These are phyloP conservation scores for Trichoderma simmonsii DNA, from an alignment of 2,329 filamentous ascomycete species.

Conservation along the genomic window DNA sequence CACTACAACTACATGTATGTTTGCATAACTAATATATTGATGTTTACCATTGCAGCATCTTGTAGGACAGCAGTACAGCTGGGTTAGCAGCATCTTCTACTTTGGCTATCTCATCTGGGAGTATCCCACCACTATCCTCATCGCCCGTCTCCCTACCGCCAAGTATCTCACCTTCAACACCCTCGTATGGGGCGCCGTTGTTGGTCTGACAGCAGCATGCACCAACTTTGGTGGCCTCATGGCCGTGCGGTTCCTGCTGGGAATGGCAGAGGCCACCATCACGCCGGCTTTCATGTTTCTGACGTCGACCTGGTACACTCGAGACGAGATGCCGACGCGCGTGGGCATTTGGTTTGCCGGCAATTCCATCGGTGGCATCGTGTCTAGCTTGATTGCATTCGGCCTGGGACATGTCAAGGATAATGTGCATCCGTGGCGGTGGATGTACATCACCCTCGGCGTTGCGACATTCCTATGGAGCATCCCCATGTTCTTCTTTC, in stretches of 20 bases:
- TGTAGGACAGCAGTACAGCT: constrained; percentile 55
- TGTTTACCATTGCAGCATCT: constrained; percentile 22
- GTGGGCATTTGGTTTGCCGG: constrained; percentile 57
- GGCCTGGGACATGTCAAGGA: constrained; percentile 53
- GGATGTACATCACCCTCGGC: constrained; percentile 58
- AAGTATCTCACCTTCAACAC: constrained; percentile 46
- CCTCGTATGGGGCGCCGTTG: constrained; percentile 46
- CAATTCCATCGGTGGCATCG: constrained; percentile 47
- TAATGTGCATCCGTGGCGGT: constrained; percentile 49
- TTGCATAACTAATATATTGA: constrained; percentile 1
- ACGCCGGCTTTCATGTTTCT: constrained; percentile 53
- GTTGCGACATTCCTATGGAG: constrained; percentile 50
- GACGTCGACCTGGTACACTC: constrained; percentile 51
- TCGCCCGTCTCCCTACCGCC: constrained; percentile 45
- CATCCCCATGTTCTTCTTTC: constrained; percentile 44
- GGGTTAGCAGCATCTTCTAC: constrained; percentile 51
- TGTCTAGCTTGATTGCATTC: constrained; percentile 51
- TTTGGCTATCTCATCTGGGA: constrained; percentile 48
- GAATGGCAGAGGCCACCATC: constrained; percentile 52
- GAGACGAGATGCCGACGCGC: constrained; percentile 44
- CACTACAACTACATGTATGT: background rate
- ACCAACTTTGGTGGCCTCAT: constrained; percentile 46
- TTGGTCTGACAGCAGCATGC: constrained; percentile 43
- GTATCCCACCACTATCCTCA: constrained; percentile 46
- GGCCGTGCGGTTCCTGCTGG: constrained; percentile 50